Evolutionary conservation across 2,329 filamentous ascomycete genomes (phyloP).

Genomic region (Coniochaeta sp.): DNA sequence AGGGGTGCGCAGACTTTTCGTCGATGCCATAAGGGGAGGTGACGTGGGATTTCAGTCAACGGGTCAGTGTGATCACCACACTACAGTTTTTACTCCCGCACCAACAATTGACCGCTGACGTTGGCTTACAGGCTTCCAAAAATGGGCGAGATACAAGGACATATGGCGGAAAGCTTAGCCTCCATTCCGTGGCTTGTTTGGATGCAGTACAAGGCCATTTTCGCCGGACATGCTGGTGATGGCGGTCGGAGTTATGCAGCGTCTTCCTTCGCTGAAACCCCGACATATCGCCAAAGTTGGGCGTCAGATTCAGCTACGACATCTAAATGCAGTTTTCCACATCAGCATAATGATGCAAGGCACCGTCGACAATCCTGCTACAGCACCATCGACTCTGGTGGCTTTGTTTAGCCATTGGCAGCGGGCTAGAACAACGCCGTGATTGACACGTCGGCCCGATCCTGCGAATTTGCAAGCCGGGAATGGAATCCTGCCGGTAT

Average conservation of each 20-base stretch:
- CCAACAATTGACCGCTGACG: conserved; percentile 3
- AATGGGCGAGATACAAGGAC: conserved; percentile 52
- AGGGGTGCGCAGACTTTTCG: conserved; percentile 47
- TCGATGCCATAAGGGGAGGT: conserved; percentile 47
- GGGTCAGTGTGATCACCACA: conserved; percentile 31
- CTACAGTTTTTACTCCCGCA: background rate
- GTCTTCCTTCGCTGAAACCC: background rate
- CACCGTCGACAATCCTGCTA: too few species aligned
- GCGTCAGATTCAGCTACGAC: background rate
- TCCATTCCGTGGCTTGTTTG: background rate
- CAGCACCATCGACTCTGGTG: too few species aligned
- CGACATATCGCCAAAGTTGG: too few species aligned
- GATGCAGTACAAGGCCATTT: background rate
- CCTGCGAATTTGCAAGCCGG: too few species aligned
- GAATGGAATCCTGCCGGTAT: too few species aligned
- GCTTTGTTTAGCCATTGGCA: too few species aligned
- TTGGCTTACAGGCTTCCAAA: conserved; percentile 40
- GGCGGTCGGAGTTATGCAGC: background rate
- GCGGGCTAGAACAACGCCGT: too few species aligned
- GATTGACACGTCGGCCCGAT: too few species aligned
- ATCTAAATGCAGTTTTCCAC: too few species aligned
- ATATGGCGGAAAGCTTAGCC: conserved; percentile 38
- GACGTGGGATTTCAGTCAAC: conserved; percentile 43
- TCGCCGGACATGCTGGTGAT: background rate
- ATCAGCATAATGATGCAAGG: too few species aligned